Evolutionary conservation across 345 rosid genomes (phyloP), one percentile per base, ranked within the genome.

Genomic region (Orychophragmus violaceus): DNA sequence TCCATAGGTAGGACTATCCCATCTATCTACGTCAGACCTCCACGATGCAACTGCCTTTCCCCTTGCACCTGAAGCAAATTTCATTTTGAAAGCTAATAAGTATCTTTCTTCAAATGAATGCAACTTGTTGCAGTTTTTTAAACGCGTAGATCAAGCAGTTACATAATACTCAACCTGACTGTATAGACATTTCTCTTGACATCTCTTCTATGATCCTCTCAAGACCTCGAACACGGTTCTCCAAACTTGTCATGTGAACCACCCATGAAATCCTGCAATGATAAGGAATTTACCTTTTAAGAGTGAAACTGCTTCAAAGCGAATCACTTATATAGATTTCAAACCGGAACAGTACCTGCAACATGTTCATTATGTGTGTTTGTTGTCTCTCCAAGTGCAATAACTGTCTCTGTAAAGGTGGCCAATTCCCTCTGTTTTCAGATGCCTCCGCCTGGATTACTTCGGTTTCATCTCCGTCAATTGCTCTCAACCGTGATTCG

Each of bases 181-280:
- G 87, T 56, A 84, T 70, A 51, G 96, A 83, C 66, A 94, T 82
- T 81, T 91, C 93, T 58, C 83, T 79, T 6, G 90, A 95, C 91
- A 94, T 84, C 65, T 83, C 95, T 80, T 94, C 90, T 28, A 94
- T 89, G 66, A 81, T 81, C 80, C 97, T 87, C 87, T 91, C 99
- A 72, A 94, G 96, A 64, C 93, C 93, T 78, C 85, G 81, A 54
- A 88, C 97, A 74, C 99, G 84, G 77, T 83, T 84, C 73, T 94
- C 96, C 75, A 90, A 75, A 52, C 89, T 94, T 59, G 59, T 88
- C 81, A 33, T 87, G 96, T 74, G 99, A 94, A 30, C 99, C 97
- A 49, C 99, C 97, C 95, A 94, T 94, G 74, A 90, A 90, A 69
- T 88, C 99, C 97, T 94, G 82, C 75, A 82, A 62, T 8, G 28